Evolutionary conservation across 306 rosid species (phyloP).

Genomic region (Parietaria judaica): DNA sequence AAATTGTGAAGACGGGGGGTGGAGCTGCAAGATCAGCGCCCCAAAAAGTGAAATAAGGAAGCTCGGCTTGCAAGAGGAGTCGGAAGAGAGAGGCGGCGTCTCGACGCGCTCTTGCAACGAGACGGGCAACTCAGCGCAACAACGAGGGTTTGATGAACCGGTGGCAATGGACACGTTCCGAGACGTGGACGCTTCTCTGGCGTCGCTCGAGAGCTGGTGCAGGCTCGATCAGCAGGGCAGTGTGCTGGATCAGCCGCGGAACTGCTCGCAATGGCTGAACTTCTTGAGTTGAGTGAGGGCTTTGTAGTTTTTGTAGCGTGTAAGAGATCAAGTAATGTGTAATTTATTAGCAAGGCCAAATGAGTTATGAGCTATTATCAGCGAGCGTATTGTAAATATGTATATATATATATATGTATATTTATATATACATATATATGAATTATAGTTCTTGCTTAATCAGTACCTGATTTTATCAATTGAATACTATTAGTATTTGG

Average conservation of each 20-base stretch:
- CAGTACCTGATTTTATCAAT: too few relatives aligned
- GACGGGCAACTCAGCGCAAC: slow-evolving; percentile 19
- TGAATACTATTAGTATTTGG: too few relatives aligned
- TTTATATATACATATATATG: too few relatives aligned
- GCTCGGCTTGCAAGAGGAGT: slow-evolving; percentile 23
- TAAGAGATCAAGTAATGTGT: too few relatives aligned
- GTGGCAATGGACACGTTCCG: slow-evolving; percentile 23
- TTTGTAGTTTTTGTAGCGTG: slow-evolving; percentile 6
- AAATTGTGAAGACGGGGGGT: slow-evolving; percentile 18
- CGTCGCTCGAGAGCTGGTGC: slow-evolving; percentile 55
- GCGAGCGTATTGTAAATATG: too few relatives aligned
- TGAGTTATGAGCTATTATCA: too few relatives aligned
- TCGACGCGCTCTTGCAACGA: slow-evolving; percentile 22
- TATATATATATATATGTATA: too few relatives aligned
- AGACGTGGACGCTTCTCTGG: slow-evolving; percentile 30
- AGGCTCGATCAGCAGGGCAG: slow-evolving; percentile 36
- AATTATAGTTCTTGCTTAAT: too few relatives aligned
- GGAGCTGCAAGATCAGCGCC: slow-evolving; percentile 25
- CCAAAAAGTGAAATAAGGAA: slow-evolving; percentile 22
- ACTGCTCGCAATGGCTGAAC: slow-evolving; percentile 52
- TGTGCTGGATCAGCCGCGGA: slow-evolving; percentile 39
- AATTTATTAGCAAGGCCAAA: too few relatives aligned
- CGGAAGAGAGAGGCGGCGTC: slow-evolving; percentile 24
- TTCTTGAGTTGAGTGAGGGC: slow-evolving; percentile 44
- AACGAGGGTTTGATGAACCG: slow-evolving; percentile 22